Conservation (phyloP, 306 rosid species). For the Medicago lupulina region DNA sequence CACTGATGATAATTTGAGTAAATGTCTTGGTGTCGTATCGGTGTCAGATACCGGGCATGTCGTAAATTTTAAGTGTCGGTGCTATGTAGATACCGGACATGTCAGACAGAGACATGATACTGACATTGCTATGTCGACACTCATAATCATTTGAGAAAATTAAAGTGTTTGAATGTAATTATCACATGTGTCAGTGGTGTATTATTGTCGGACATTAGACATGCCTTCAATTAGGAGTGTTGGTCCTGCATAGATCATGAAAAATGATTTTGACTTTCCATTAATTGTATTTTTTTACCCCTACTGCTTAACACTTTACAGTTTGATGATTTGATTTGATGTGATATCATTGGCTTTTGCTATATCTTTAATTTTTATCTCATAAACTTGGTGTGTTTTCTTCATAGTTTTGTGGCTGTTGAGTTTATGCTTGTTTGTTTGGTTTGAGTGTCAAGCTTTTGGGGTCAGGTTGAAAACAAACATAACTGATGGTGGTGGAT, state of each 20-base stretch:
- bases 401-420: conserved; percentile 8
- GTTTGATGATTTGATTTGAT: conserved; percentile 9
- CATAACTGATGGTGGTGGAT: conserved; percentile 12
- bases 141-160: not conserved
- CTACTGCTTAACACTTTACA: not conserved
- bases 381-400: not conserved
- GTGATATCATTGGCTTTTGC: conserved; percentile 11
- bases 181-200: not conserved
- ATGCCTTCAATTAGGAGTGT: not conserved
- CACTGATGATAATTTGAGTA: no score
- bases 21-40: no score
- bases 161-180: not conserved
- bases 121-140: no score
- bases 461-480: not conserved
- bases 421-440: conserved; percentile 14
- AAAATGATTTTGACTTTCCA: conserved; percentile 15
- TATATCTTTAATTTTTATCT: not conserved
- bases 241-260: not conserved
- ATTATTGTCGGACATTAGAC: not conserved
- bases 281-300: not conserved
- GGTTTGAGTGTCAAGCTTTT: conserved; percentile 16
- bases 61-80: not conserved
- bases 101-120: no score
- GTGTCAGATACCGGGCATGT: not conserved
- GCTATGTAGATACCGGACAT: not conserved